These are phyloP conservation scores for Galeopsis tetrahit DNA, from an alignment of 257 asterid genomes.

Conservation along the genomic window DNA sequence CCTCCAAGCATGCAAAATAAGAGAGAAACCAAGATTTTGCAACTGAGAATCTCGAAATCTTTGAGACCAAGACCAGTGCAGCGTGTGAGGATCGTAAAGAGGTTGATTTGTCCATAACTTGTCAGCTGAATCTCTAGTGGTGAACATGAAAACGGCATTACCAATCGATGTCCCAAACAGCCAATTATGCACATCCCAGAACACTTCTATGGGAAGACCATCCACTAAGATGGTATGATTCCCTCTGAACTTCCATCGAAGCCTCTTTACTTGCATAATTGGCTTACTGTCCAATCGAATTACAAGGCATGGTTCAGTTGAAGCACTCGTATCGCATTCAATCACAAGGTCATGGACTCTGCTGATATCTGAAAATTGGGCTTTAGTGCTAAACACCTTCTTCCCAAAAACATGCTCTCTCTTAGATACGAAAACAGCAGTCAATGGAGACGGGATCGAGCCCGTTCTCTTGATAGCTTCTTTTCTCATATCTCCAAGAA, in stretches of 20 bases:
- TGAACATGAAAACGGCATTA: slow-evolving; percentile 48
- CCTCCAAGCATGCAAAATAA: slow-evolving; percentile 51
- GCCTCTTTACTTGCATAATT: slow-evolving; percentile 44
- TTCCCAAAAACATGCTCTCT: slow-evolving; percentile 48
- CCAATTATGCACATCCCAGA: slow-evolving; percentile 53
- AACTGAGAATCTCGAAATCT: slow-evolving; percentile 38
- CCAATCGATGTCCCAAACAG: slow-evolving; percentile 41
- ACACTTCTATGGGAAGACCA: slow-evolving; percentile 44
- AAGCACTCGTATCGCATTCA: slow-evolving; percentile 39
- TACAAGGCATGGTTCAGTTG: slow-evolving; percentile 36
- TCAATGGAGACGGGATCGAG: slow-evolving; percentile 25
- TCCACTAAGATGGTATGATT: slow-evolving; percentile 42
- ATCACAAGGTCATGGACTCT: slow-evolving; percentile 43
- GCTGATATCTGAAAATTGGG: slow-evolving; percentile 39
- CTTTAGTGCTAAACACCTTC: slow-evolving; percentile 42
- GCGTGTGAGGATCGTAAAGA: slow-evolving; percentile 30
- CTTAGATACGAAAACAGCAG: slow-evolving; percentile 41
- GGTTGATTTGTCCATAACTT: slow-evolving; percentile 39
- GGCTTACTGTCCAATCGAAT: slow-evolving; percentile 38
- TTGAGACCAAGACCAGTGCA: slow-evolving; percentile 41
- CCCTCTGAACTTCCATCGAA: slow-evolving; percentile 50
- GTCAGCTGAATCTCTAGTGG: slow-evolving; percentile 40
- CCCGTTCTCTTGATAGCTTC: slow-evolving; percentile 46
- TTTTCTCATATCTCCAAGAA: slow-evolving; percentile 51
- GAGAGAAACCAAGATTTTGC: slow-evolving; percentile 40